Evolutionary conservation across 1,139 yeast genomes (phyloP), one percentile per base, ranked within the genome.

Genomic region (Debaryomyces psychrophilus): DNA sequence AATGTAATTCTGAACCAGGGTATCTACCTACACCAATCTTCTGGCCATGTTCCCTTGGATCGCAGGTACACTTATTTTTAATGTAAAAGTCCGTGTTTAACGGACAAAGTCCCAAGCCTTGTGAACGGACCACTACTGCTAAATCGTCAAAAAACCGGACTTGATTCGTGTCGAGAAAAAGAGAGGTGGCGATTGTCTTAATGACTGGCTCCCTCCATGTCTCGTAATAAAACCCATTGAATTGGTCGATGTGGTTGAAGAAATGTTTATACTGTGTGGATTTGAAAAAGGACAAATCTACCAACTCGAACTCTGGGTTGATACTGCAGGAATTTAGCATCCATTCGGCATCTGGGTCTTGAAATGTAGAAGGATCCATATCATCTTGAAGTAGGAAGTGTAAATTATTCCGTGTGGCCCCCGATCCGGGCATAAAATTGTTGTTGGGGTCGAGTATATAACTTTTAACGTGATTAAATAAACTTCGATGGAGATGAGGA

Each of bases 161-260:
- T 42, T 54, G 47, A 3, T 27, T 11, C 2, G 44, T 33, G 12
- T 50, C 45, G 8, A 58, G 50, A 17, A 58, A 48, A n/a, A 56
- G 38, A 2, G 55, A 51, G 8, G 50, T 44, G 7, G 56, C 59
- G 2, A 54, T 41, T 2, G 62, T 56, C 36, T 56, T 57, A 17
- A 58, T 41, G 5, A 51, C 45, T 5, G 57, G 52, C 33, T 59
- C 63, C 23, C 58, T 45, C 63, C 63, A 59, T 3, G 56, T 55
- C 33, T 49, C 52, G 41, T 52, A 55, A 38, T 51, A 49, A 15
- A 55, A 36, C 9, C 60, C 52, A 18, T 50, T 49, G 17, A 48
- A 38, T 4, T 37, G 31, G 31, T 56, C 60, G 5, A 59, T 28
- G 36, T 46, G 46, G 23, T 56, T 47, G 46, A 52, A 50, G 39